Base-by-base conservation (phyloP, 805 yeast genomes). In the Ogataea trehalophila region DNA sequence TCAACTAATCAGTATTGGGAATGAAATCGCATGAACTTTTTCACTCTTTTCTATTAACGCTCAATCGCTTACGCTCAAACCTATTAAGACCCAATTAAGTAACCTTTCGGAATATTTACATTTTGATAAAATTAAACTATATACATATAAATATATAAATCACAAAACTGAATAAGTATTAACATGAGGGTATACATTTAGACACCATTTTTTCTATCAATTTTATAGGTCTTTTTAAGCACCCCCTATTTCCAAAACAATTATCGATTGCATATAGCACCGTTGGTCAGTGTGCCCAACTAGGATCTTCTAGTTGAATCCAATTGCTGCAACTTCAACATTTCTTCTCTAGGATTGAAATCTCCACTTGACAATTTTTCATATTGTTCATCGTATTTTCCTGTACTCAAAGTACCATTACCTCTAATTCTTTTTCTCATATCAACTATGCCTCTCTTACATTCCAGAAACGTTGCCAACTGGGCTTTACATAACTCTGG, bases 381-480 rank as follows among this genome's bases (percentile, higher is more conserved):
- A 54, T 85, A 87, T 44, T 88, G 87, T 49, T 88, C 92, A 59
- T 91, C 97, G 66, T 86, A 92, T 61, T 85, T 85, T 0, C 99
- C 99, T 6, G 95, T 87, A 13, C 96, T 88, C 39, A 87, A 69
- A 0, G 97, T 90, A 0, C 95, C 99, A 61, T 92, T 92, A 4
- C 98, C 98, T 61, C 89, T 75, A 69, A 92, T 87, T 55, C 99
- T 77, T 64, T 89, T 91, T 4, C 91, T 69, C 89, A 90, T 87
- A 59, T 91, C 97, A 45, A 91, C 87, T 60, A 85, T 83, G 13
- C 98, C 98, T 59, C 85, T 79, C 55, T 85, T 87, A 70, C 99
- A 92, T 49, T 91, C 96, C 73, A 91, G 72, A 62, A 87, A 92
- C 5, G 95, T 85, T 53, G 81, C 75, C 72, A 91, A 79, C 58